Base-by-base conservation (phyloP, 768 basidiomycete species). In the Cytidiella melzeri region DNA sequence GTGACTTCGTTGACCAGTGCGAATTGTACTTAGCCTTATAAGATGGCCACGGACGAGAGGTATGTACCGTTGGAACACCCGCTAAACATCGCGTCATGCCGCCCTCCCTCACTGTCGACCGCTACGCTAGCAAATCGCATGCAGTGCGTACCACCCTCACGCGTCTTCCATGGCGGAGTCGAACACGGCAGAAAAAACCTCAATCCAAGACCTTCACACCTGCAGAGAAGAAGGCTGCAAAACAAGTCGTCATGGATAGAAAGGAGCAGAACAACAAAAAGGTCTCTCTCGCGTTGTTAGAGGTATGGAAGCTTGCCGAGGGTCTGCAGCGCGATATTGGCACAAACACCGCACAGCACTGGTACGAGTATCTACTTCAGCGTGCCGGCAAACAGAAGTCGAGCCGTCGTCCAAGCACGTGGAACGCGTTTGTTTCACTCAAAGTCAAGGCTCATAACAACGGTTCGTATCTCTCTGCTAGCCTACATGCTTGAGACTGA, bases 401-500 rank as follows among this genome's bases (percentile, higher is more conserved):
- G 2, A 41, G 41, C n/a, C 39, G 45, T 6, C 40, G 25, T 9
- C 24, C 36, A 5, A 52, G 28, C 26, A 26, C n/a, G 1, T 52
- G 45, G 51, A 52, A 52, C 23, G 51, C 39, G 18, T 52, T 20
- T 25, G 13, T 46, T 3, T 12, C 27, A 12, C 20, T 11, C 10
- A 38, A 51, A 26, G 15, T 44, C 4, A n/a, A 45, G 23, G 27
- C 20, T 26, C 41, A 18, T 2, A 50, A 50, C 28, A 42, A 5
- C 2, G 48, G 48, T 50, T 12, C 36, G 41, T 15, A 27, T 30
- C 39, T 40, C 9, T 40, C n/a, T n/a, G 42, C 5, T n/a, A 5
- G 5, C 23, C 21, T 12, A 23, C 23, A 25, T 15, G 42, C 18
- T 5, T 12, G n/a, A 9, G 21, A 43, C 5, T 20, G 42, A 10